A percentile compares a stretch with the other conserved stretches of the same genome.
phyloP scores from a whole-genome alignment of 2,329 filamentous ascomycete species.

The Penicillium sp. region DNA sequence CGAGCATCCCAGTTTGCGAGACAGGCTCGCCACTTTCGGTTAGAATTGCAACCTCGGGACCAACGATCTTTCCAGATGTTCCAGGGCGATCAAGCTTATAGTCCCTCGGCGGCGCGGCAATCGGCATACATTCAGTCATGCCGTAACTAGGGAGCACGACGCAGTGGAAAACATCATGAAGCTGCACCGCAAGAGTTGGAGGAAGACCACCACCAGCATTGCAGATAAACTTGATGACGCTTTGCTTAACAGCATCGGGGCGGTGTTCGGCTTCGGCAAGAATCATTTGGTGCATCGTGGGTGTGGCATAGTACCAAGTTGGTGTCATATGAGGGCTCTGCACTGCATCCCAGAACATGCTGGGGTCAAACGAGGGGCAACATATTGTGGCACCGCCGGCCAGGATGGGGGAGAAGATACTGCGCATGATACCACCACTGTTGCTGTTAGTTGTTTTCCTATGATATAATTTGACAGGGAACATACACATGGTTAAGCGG shows the following conservation, averaged over 20 bases:
- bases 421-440: constrained; percentile 54
- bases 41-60: constrained; percentile 53
- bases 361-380: constrained; percentile 55
- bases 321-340: constrained; percentile 43
- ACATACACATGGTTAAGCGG: constrained; percentile 57
- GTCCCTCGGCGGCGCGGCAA: constrained; percentile 54
- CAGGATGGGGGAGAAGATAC: constrained; percentile 55
- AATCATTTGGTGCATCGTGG: constrained; percentile 57
- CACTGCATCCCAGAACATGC: constrained; percentile 56
- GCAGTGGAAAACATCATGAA: constrained; percentile 53
- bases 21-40: constrained; percentile 39
- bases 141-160: constrained; percentile 57
- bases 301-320: constrained; percentile 60
- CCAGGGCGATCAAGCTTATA: constrained; percentile 54
- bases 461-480: no score
- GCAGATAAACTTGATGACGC: constrained; percentile 53
- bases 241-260: constrained; percentile 42
- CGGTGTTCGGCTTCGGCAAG: constrained; percentile 47
- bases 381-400: constrained; percentile 56
- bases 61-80: constrained; percentile 53
- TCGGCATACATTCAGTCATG: constrained; percentile 62
- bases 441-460: not conserved
- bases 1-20: constrained; percentile 39
- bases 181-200: constrained; percentile 50
- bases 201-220: constrained; percentile 56